Evolutionary conservation across 371 early-diverging fungal species (phyloP), one percentile per base, ranked within the genome.

Genomic region (Mortierella sp.): DNA sequence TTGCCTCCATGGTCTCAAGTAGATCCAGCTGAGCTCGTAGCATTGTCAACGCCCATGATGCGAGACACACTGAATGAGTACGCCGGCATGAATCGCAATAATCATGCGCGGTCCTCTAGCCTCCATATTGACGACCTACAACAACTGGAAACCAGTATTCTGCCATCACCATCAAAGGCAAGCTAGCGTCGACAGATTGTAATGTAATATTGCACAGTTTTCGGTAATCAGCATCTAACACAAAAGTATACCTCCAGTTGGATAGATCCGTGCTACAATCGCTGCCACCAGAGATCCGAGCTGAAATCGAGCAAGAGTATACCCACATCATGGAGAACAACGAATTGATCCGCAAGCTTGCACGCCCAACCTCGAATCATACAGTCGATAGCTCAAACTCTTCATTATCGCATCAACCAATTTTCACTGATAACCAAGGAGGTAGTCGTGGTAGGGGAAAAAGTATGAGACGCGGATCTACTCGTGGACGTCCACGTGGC

Each of bases 1-100:
- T 58, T 91, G n/a, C 88, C 87, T 0, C 86, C 88, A 0, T 87
- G 89, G 90, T 88, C 89, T 4, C 88, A 87, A 48, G 52, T 88
- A 2, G 87, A 89, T 65, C 89, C 88, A 4, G 50, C 40, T 0
- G 80, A 82, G 1, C 74, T 89, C 4, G 62, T 86, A 13, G 86
- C 86, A 3, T 66, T 89, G 57, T 88, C 89, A 4, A 78, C 83
- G 0, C 63, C 77, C 0, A 81, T 78, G 74, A 83, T 86, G 8
- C 74, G 84, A 41, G 81, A 85, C 53, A 70, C 88, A 0, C 57
- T 89, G 32, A 61, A 78, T n/a, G 74, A 62, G 16, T 88, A 90
- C 57, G 83, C 84, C 7, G 73, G 57, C 19, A 64, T 43, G 32
- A 11, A 38, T 19, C 58, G 50, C 38, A 1, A 24, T 11, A 47